Base-by-base conservation (phyloP, 2,329 filamentous ascomycete genomes). In the Cercospora brassicicola region DNA sequence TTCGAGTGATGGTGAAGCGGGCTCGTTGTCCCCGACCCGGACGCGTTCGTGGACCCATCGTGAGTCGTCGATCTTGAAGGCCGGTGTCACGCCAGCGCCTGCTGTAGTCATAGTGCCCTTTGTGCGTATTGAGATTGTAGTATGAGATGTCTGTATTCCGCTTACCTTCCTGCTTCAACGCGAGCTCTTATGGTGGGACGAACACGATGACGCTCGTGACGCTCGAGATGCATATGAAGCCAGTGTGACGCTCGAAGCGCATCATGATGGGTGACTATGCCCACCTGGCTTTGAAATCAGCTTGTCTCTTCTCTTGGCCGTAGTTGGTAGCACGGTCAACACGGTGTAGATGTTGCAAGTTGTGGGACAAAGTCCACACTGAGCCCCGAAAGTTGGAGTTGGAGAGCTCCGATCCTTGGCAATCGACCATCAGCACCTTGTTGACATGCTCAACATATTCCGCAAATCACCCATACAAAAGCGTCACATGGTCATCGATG, bases 51-150 rank as follows among this genome's bases (percentile, higher is more conserved):
- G 65, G 3, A 56, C 31, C 65, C 65, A 70, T 36, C 65, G 62
- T 20, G 68, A 64, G 53, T 70, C 65, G 31, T 67, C 68, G 65
- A 70, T 66, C 51, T 63, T 65, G 59, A 60, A 65, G 15, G 64
- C 62, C 30, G 59, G 62, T 4, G 65, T 63, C 18, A 67, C 51
- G 57, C 67, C 62, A 23, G 42, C 36, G 20, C 62, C 68, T 57
- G 59, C 55, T 20, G 68, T 67, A 39, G 65, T 67, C 68, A 67
- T 70, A 13, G 11, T 67, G 55, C 28, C 15, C n/a, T 3, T 31
- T 31, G 13, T 20, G 11, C 30, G 26, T 33, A n/a, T 5, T 59
- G 18, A 53, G 20, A 36, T 36, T 20, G n/a, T 11, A 23, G 9
- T n/a, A 33, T 33, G 26, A 28, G 23, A 55, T n/a, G 23, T 28